phyloP scores from a whole-genome alignment of 768 basidiomycete species.

The Tricholomella constricta region DNA sequence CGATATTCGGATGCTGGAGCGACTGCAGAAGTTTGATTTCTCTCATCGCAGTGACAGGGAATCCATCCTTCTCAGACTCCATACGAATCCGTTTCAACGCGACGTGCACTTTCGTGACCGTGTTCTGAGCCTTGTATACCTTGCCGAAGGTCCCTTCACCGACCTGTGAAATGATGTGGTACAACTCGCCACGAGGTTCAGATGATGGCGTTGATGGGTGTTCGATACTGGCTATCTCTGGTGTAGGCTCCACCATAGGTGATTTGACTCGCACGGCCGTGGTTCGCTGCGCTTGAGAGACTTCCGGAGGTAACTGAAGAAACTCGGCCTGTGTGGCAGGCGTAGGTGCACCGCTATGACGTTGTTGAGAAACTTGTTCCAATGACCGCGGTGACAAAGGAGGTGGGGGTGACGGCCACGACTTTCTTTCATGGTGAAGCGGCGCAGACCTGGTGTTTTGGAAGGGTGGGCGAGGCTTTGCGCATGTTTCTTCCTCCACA shows the following conservation, averaged over 20 bases:
- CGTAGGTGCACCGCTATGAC: background rate
- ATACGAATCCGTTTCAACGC: constrained; percentile 97
- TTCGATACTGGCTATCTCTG: constrained; percentile 12
- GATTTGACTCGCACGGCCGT: constrained; percentile 3
- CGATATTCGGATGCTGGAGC: constrained; percentile 85
- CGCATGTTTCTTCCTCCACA: constrained; percentile 3
- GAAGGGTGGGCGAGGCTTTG: background rate
- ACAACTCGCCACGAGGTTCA: constrained; percentile 55
- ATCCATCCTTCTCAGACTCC: constrained; percentile 97
- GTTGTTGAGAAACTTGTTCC: background rate
- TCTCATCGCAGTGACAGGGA: constrained; percentile 98
- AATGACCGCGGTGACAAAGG: background rate
- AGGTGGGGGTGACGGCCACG: constrained; percentile 18
- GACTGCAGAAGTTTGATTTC: constrained; percentile 98
- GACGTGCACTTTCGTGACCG: constrained; percentile 71
- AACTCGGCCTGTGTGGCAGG: background rate
- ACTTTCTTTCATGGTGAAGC: constrained; percentile 15
- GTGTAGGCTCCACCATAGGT: background rate
- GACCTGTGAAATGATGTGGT: constrained; percentile 88
- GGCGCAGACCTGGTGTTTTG: background rate
- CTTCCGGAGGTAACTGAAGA: background rate
- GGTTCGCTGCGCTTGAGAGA: background rate
- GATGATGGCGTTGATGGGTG: constrained; percentile 16
- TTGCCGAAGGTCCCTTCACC: constrained; percentile 99
- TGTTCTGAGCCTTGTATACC: constrained; percentile 92